phyloP scores from a whole-genome alignment of 2,329 filamentous ascomycete genomes.

The Monilinia fructicola region DNA sequence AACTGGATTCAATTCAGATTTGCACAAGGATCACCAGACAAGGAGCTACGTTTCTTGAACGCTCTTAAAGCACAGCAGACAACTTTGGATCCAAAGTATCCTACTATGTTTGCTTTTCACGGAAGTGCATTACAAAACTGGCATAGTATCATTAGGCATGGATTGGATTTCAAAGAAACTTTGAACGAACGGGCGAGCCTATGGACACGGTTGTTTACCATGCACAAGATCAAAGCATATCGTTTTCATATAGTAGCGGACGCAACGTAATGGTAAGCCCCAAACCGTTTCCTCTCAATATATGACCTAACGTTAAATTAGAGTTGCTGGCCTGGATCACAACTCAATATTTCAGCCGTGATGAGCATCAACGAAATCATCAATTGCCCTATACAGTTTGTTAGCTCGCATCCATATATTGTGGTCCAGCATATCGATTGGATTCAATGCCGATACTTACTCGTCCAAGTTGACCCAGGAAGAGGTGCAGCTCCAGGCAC shows the following conservation, averaged over 20 bases:
- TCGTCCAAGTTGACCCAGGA: conserved; percentile 49
- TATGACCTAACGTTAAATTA: conserved; percentile 24
- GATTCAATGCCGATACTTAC: conserved; percentile 87
- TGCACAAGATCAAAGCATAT: conserved; percentile 58
- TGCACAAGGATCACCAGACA: conserved; percentile 83
- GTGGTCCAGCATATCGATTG: conserved; percentile 77
- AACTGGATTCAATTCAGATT: conserved; percentile 81
- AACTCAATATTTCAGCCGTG: conserved; percentile 57
- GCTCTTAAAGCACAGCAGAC: conserved; percentile 53
- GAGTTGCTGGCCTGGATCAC: conserved; percentile 64
- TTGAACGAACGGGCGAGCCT: conserved; percentile 67
- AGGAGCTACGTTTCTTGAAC: conserved; percentile 71
- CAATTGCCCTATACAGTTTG: conserved; percentile 66
- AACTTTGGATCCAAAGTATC: conserved; percentile 46
- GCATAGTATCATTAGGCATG: conserved; percentile 85
- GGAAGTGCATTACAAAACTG: conserved; percentile 76
- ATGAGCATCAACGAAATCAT: conserved; percentile 84
- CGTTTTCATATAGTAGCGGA: conserved; percentile 40
- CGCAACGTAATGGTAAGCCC: conserved; percentile 25
- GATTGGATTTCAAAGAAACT: conserved; percentile 67
- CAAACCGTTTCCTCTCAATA: not conserved
- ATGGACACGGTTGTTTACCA: conserved; percentile 80
- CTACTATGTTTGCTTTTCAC: conserved; percentile 85
- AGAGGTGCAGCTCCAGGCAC: not conserved
- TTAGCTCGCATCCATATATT: conserved; percentile 56